phyloP scores from a whole-genome alignment of 2,329 filamentous ascomycete genomes.

The Aureobasidium sp. region DNA sequence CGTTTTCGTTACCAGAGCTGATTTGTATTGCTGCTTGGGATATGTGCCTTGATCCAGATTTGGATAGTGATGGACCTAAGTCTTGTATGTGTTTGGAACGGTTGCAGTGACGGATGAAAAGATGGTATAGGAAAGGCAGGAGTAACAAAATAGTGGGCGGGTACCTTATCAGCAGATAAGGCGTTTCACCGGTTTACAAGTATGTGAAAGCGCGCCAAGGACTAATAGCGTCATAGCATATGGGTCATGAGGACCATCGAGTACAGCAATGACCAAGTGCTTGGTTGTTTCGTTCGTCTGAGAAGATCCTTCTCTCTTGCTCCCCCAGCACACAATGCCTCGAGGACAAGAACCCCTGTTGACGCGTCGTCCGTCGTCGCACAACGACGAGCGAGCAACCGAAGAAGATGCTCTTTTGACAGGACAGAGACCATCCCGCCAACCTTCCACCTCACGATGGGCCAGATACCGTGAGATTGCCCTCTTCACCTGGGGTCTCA shows the following conservation, averaged over 20 bases:
- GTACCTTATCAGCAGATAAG: background rate
- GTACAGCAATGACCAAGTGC: background rate
- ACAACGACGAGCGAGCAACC: slow-evolving; percentile 40
- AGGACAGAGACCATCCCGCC: slow-evolving; percentile 34
- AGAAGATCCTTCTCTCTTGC: background rate
- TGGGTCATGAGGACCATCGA: slow-evolving; percentile 1
- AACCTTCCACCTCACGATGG: slow-evolving; percentile 34
- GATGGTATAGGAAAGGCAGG: background rate
- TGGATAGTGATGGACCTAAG: background rate
- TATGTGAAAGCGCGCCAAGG: background rate
- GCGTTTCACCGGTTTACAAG: background rate
- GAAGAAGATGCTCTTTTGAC: slow-evolving; percentile 57
- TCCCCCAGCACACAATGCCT: slow-evolving; percentile 23
- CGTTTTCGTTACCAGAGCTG: no score
- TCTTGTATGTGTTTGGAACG: background rate
- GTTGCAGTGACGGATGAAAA: background rate
- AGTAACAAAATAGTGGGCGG: background rate
- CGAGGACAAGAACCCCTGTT: slow-evolving; percentile 43
- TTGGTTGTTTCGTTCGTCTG: background rate
- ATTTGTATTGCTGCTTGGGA: no score
- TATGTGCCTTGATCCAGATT: no score
- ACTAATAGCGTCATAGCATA: background rate
- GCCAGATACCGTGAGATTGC: slow-evolving; percentile 63
- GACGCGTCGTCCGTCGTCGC: slow-evolving; percentile 46
- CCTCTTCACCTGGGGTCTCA: slow-evolving; percentile 71